A percentile compares a stretch with the other conserved stretches of the same genome.
Evolutionary conservation across 2,329 filamentous ascomycete genomes (phyloP).

Genomic region (Beauveria sp.): DNA sequence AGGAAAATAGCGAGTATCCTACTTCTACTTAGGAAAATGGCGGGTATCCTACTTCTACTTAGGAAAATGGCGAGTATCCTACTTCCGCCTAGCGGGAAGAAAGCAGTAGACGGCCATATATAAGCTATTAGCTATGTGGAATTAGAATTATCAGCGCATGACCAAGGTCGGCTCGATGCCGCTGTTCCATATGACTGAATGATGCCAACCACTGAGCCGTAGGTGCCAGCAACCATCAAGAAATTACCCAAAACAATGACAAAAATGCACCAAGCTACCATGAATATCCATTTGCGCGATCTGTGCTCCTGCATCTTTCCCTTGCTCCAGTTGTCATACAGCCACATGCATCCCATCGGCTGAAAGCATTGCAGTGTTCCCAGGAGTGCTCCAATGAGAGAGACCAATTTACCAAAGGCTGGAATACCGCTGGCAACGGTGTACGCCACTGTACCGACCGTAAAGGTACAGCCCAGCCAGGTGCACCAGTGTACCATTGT

Average conservation of each 20-base stretch:
- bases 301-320: conserved; percentile 12
- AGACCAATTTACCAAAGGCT: neutral
- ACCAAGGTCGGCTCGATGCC: conserved; percentile 20
- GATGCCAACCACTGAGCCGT: conserved; percentile 31
- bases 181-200: conserved; percentile 28
- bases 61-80: no score
- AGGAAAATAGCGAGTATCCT: no score
- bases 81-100: no score
- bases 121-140: conserved; percentile 1
- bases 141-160: conserved; percentile 30
- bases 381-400: neutral
- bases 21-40: no score
- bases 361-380: neutral
- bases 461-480: neutral
- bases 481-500: neutral
- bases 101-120: no score
- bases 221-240: conserved; percentile 33
- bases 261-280: conserved; percentile 21
- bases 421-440: neutral
- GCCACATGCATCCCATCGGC: conserved; percentile 30
- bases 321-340: conserved; percentile 32
- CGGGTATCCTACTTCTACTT: no score
- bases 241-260: conserved; percentile 30
- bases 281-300: conserved; percentile 14
- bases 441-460: neutral